Conservation (phyloP, 257 asterid species). For the Leptodermis oblonga region DNA sequence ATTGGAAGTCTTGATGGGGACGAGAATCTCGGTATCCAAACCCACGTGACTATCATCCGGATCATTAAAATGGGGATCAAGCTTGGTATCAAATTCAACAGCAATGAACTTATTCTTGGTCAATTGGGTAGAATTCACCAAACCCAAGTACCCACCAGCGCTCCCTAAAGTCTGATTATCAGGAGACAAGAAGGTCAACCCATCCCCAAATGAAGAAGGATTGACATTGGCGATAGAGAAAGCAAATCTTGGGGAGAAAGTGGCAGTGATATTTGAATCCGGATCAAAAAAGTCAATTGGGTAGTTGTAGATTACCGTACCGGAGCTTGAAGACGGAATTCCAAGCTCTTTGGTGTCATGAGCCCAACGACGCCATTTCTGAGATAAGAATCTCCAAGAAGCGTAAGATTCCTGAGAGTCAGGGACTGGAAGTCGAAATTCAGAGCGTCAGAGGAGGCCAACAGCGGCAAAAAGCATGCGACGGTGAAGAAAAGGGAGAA, state of each 20-base stretch:
- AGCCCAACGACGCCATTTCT: conserved; percentile 82
- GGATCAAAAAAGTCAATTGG: conserved; percentile 65
- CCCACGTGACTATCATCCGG: conserved; percentile 94
- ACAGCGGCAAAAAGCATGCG: conserved; percentile 6
- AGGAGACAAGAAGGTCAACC: conserved; percentile 72
- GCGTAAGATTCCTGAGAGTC: conserved; percentile 68
- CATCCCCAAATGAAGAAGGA: conserved; percentile 80
- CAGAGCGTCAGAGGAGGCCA: conserved; percentile 33
- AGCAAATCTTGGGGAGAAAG: conserved; percentile 74
- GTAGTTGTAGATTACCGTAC: conserved; percentile 64
- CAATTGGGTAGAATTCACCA: conserved; percentile 66
- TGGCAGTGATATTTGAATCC: conserved; percentile 52
- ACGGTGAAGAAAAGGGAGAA: conserved; percentile 19
- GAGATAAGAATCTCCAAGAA: conserved; percentile 89
- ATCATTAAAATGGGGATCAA: conserved; percentile 60
- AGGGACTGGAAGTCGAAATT: conserved; percentile 65
- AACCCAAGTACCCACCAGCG: conserved; percentile 77
- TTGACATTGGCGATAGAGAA: conserved; percentile 58
- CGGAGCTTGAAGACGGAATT: conserved; percentile 93
- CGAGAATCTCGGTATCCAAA: conserved; percentile 64
- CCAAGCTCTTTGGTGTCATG: conserved; percentile 65
- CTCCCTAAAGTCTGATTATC: conserved; percentile 71
- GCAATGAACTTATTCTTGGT: conserved; percentile 75
- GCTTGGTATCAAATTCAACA: conserved; percentile 73
- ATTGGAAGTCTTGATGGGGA: conserved; percentile 63